Evolutionary conservation across 2,329 filamentous ascomycete species (phyloP).

Genomic region (Cladorrhinum sp.): DNA sequence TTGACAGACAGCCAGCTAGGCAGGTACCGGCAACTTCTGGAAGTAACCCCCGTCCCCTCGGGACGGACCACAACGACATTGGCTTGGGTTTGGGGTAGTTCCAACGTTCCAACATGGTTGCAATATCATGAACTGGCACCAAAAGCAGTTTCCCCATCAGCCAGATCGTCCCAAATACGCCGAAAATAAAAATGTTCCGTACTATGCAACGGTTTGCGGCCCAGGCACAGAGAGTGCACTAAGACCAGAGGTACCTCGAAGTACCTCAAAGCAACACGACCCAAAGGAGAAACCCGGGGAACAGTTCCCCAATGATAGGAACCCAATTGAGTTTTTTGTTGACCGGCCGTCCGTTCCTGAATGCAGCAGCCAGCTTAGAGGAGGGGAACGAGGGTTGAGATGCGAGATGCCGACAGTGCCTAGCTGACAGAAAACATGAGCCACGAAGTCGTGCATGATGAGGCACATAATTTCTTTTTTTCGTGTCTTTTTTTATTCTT

Average conservation of each 20-base stretch:
- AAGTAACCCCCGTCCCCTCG: conserved; percentile 12
- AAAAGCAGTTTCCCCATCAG: conserved; percentile 11
- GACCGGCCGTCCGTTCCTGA: not conserved
- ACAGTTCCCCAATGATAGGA: conserved; percentile 3
- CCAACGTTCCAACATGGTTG: conserved; percentile 11
- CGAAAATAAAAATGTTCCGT: conserved; percentile 8
- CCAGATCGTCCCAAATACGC: conserved; percentile 7
- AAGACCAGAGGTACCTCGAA: not conserved
- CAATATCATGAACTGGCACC: conserved; percentile 15
- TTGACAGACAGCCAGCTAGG: no score
- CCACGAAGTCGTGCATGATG: conserved; percentile 47
- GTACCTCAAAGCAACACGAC: not conserved
- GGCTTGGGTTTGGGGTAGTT: conserved; percentile 12
- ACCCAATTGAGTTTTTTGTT: conserved; percentile 7
- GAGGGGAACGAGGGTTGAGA: conserved; percentile 28
- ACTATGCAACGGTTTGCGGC: conserved; percentile 12
- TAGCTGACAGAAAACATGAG: conserved; percentile 28
- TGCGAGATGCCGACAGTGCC: conserved; percentile 37
- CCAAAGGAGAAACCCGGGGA: not conserved
- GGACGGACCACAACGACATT: conserved; percentile 11
- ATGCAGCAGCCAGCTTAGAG: not conserved
- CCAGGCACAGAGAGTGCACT: conserved; percentile 6
- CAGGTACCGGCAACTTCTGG: conserved; percentile 10
- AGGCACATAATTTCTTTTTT: not conserved
- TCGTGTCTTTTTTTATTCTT: not conserved